Conservation (phyloP, 306 rosid genomes). For the Phaseolus lunatus region DNA sequence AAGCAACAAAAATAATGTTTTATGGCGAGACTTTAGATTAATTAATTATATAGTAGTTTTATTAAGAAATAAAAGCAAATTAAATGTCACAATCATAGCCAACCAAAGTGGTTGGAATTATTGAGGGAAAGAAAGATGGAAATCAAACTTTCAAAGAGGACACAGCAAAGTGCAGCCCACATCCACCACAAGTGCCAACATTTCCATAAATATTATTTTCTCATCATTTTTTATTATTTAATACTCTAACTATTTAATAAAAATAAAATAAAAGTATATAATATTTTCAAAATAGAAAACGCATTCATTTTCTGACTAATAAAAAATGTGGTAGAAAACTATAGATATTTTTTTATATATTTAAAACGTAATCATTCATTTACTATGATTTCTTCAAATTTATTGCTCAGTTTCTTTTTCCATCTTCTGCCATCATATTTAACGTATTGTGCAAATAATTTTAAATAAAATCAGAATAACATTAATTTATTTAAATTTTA, state of each 20-base stretch:
- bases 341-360: no score
- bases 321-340: no score
- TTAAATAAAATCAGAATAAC: no score
- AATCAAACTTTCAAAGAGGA: slow-evolving; percentile 58
- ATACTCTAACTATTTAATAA: background rate
- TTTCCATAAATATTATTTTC: slow-evolving; percentile 2
- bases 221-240: background rate
- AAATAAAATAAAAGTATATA: background rate
- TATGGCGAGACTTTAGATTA: background rate
- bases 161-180: slow-evolving; percentile 39
- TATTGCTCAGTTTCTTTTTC: no score
- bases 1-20: background rate
- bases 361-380: no score
- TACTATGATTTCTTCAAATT: no score
- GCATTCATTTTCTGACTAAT: background rate
- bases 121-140: slow-evolving; percentile 56
- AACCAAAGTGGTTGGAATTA: slow-evolving; percentile 62
- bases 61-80: background rate
- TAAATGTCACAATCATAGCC: slow-evolving; percentile 55
- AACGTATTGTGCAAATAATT: no score
- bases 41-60: slow-evolving; percentile 5
- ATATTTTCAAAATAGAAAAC: background rate
- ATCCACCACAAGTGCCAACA: slow-evolving; percentile 28
- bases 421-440: no score
- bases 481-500: no score